phyloP scores from a whole-genome alignment of 129 eudicot genomes.

The Sambucus nigra region DNA sequence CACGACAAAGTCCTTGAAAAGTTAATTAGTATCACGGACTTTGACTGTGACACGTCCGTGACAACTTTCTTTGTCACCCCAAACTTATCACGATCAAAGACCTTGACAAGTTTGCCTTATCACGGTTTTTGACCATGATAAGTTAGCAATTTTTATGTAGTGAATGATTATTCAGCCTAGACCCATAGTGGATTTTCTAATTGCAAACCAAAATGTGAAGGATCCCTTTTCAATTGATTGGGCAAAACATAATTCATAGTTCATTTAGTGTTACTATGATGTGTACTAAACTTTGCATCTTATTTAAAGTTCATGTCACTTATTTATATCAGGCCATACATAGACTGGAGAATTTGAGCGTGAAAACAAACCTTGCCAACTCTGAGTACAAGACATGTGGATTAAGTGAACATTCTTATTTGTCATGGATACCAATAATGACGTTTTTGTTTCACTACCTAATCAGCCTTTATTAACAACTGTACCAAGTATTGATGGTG shows the following conservation, averaged over 20 bases:
- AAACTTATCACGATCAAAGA: no score
- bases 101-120: no score
- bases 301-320: background rate
- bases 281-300: background rate
- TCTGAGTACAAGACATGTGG: conserved; percentile 76
- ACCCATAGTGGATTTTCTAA: conserved; percentile 66
- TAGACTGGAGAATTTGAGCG: conserved; percentile 67
- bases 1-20: no score
- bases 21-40: no score
- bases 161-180: conserved; percentile 85
- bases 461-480: background rate
- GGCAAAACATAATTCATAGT: conserved; percentile 43
- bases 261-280: background rate
- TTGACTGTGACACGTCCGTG: no score
- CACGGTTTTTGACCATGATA: no score
- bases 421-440: conserved; percentile 35
- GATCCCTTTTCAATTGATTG: conserved; percentile 67
- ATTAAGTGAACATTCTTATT: conserved; percentile 65
- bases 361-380: conserved; percentile 46
- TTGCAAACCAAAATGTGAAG: conserved; percentile 73
- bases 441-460: background rate
- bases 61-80: no score
- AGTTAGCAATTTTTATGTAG: no score
- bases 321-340: conserved; percentile 55
- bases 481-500: background rate